Conservation (phyloP, 306 rosid genomes). For the Rosa persica region DNA sequence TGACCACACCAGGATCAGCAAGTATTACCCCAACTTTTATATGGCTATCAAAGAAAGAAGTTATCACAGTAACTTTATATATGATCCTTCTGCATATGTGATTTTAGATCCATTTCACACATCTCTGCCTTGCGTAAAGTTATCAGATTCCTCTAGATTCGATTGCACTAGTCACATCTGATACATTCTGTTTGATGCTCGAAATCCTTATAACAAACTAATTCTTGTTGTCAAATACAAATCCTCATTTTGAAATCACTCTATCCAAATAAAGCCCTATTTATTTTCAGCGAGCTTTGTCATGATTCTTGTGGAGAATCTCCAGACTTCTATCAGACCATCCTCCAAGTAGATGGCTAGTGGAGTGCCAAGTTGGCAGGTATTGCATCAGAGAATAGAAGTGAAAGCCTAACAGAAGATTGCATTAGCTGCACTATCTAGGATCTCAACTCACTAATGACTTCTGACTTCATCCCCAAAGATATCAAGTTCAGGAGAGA, state of each 20-base stretch:
- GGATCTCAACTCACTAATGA: background rate
- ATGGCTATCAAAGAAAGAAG: too few species aligned
- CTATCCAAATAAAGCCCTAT: too few species aligned
- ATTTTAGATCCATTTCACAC: background rate
- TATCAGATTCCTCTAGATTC: background rate
- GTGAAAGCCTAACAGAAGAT: background rate
- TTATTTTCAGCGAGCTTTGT: too few species aligned
- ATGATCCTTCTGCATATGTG: background rate
- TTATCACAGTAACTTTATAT: too few species aligned
- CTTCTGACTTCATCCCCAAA: background rate
- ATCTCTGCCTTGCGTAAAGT: background rate
- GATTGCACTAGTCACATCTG: background rate
- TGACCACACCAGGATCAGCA: background rate
- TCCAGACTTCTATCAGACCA: background rate
- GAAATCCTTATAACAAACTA: background rate
- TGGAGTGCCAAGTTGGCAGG: background rate
- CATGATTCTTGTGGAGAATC: background rate
- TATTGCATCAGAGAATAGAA: background rate
- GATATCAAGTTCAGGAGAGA: background rate
- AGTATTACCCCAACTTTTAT: background rate
- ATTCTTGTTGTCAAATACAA: background rate
- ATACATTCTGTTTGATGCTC: background rate
- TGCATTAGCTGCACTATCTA: too few species aligned
- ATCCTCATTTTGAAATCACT: too few species aligned
- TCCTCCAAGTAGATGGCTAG: background rate